Base-by-base conservation (phyloP, 805 yeast genomes). In the Myxozyma kluyveri region DNA sequence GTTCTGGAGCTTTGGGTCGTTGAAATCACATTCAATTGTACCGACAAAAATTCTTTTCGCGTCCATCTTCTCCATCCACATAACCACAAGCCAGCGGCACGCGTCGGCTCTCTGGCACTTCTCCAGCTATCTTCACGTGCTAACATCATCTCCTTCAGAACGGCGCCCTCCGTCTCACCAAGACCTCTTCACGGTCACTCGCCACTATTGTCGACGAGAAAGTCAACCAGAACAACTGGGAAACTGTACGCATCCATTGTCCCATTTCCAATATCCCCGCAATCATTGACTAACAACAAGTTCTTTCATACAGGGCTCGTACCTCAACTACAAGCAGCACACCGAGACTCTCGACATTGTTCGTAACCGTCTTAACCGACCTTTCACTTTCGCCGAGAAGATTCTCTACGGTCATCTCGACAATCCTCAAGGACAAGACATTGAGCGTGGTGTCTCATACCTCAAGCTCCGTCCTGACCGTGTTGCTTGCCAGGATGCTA, bases 401-500 rank as follows among this genome's bases (percentile, higher is more conserved):
- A 82, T 89, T 63, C 77, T 93, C 57, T 93, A 93, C 70, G 88
- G 96, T 19, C 99, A 93, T 72, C 76, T 93, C 67, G 87, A 83
- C 52, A 76, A 88, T 63, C 96, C 96, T 33, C 91, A 86, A 63
- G 95, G 54, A 26, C 60, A 56, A 51, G 59, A 50, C 33, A 64
- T 73, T 47, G 77, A 79, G 58, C 82, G 99, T 73, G 99, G 99
- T 62, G 75, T 83, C 45, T 82, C 90, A 47, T 93, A 93, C 73
- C 79, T 93, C 69, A 93, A 93, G 75, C 79, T 93, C 64, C 82
- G 86, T 69, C 99, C 99, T 22, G 99, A 93, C 69, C 82, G 99
- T 69, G 98, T 93, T 43, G 99, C 99, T 24, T 91, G 95, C 95
- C 99, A 93, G 76, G 99, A 93, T 77, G 99, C 99, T n/a, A 87